A percentile compares a stretch with the other conserved stretches of the same genome.
These are phyloP conservation scores for Mycena alexandri DNA, from an alignment of 768 basidiomycete genomes.

Conservation along the genomic window DNA sequence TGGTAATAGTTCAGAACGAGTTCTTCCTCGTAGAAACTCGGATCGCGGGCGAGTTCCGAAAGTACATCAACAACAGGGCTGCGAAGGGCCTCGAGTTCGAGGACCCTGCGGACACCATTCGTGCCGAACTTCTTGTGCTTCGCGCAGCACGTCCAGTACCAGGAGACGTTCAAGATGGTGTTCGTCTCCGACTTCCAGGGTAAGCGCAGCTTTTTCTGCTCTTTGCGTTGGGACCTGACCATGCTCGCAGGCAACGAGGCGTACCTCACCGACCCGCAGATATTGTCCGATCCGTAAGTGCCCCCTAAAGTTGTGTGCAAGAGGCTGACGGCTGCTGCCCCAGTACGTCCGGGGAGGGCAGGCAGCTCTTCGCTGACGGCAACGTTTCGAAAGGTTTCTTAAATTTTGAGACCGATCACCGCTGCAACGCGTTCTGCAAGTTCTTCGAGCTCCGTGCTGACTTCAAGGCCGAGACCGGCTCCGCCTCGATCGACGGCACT, in stretches of 20 bases:
- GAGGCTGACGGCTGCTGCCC: neutral
- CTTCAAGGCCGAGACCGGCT: too few relatives aligned
- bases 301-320: neutral
- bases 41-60: constrained; percentile 40
- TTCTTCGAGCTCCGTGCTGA: constrained; percentile 10
- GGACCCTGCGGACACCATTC: neutral
- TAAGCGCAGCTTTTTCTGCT: constrained; percentile 3
- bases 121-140: constrained; percentile 39
- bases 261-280: constrained; percentile 41
- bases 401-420: constrained; percentile 9
- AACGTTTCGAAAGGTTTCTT: constrained; percentile 5
- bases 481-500: too few relatives aligned
- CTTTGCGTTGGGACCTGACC: neutral
- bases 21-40: constrained; percentile 32
- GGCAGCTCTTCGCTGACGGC: constrained; percentile 15
- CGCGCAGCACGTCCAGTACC: constrained; percentile 43
- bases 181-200: constrained; percentile 47
- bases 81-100: too few relatives aligned
- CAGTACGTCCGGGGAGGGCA: neutral
- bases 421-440: constrained; percentile 15
- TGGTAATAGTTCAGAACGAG: neutral
- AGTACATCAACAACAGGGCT: constrained; percentile 46
- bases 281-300: constrained; percentile 36
- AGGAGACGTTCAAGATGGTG: constrained; percentile 35
- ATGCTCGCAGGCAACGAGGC: constrained; percentile 27